These are phyloP conservation scores for Nicotiana undulata DNA, from an alignment of 257 asterid species.

Conservation along the genomic window DNA sequence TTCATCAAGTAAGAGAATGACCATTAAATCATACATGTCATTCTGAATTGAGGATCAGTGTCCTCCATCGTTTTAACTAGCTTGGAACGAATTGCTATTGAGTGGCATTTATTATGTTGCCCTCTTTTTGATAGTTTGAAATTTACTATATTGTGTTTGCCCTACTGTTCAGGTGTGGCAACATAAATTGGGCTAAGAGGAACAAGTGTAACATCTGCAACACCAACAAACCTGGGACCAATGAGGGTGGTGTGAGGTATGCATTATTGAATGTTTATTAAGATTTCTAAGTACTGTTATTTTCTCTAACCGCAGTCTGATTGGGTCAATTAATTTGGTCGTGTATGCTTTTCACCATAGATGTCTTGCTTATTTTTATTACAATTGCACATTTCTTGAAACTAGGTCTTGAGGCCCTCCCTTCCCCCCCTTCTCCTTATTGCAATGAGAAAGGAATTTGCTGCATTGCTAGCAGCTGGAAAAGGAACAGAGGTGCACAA, in stretches of 20 bases:
- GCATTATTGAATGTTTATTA: neutral
- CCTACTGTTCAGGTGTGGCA: constrained; percentile 72
- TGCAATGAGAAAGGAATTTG: neutral
- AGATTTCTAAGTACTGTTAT: neutral
- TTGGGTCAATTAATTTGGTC: neutral
- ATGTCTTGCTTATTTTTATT: neutral
- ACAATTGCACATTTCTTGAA: neutral
- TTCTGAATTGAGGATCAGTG: neutral
- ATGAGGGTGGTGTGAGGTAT: constrained; percentile 96
- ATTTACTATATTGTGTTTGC: neutral
- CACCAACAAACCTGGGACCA: constrained; percentile 94
- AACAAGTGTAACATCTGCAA: constrained; percentile 95
- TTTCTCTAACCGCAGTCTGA: neutral
- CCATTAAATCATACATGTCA: neutral
- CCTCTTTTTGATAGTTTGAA: neutral
- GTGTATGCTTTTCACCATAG: neutral
- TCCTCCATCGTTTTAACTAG: neutral
- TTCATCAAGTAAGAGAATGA: neutral
- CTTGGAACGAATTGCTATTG: neutral
- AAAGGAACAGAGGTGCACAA: neutral
- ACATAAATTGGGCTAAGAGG: constrained; percentile 98
- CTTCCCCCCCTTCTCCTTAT: neutral
- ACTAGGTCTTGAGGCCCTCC: neutral
- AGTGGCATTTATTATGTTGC: neutral
- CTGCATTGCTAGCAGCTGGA: constrained; percentile 2